Evolutionary conservation across 306 rosid species (phyloP).

Genomic region (Prosopis cineraria): DNA sequence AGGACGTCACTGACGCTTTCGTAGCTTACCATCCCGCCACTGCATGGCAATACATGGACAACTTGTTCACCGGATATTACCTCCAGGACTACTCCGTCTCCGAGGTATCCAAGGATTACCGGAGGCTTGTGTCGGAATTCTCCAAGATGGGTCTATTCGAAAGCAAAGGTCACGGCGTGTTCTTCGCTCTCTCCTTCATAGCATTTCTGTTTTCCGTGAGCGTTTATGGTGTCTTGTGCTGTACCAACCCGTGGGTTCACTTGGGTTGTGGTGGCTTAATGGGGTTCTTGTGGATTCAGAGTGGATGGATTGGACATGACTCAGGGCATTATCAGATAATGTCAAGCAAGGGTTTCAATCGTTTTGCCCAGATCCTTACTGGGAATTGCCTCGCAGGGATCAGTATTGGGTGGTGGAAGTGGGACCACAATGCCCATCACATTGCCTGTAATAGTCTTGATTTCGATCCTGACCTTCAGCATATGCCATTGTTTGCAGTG

Average conservation of each 20-base stretch:
- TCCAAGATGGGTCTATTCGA: constrained; percentile 52
- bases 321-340: constrained; percentile 72
- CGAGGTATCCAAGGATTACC: constrained; percentile 59
- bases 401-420: constrained; percentile 80
- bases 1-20: constrained; percentile 81
- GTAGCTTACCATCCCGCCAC: constrained; percentile 69
- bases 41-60: constrained; percentile 47
- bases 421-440: constrained; percentile 84
- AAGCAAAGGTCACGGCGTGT: constrained; percentile 55
- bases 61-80: constrained; percentile 50
- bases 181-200: constrained; percentile 34
- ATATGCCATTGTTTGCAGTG: constrained; percentile 65
- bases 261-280: constrained; percentile 42
- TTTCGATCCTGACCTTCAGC: constrained; percentile 80
- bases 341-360: constrained; percentile 36
- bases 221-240: constrained; percentile 54
- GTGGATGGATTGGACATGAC: constrained; percentile 77
- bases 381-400: constrained; percentile 78
- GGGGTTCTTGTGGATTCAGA: constrained; percentile 71
- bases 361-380: constrained; percentile 53
- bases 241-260: constrained; percentile 47
- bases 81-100: constrained; percentile 62
- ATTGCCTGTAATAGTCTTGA: constrained; percentile 73
- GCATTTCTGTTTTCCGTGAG: constrained; percentile 40
- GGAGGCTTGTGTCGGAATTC: constrained; percentile 45